phyloP scores from a whole-genome alignment of 805 yeast species.

The Clavispora santaluciae region DNA sequence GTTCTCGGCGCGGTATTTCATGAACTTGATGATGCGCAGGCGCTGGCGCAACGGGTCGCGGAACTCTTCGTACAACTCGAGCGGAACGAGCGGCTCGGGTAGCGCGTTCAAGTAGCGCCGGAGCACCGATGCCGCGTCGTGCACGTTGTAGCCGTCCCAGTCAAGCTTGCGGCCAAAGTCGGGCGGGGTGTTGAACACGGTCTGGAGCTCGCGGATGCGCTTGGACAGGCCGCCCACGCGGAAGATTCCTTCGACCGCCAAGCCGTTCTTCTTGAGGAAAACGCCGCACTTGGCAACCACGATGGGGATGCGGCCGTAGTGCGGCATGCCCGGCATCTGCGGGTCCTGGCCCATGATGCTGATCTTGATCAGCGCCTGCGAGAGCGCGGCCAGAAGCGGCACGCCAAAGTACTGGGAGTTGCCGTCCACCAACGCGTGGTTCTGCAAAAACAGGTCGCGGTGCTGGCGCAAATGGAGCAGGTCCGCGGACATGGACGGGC shows the following conservation, averaged over 20 bases:
- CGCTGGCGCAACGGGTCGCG: constrained; percentile 67
- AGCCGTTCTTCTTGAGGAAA: constrained; percentile 69
- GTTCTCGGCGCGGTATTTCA: constrained; percentile 53
- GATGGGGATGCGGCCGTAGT: constrained; percentile 86
- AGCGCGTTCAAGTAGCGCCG: constrained; percentile 81
- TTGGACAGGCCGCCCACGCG: constrained; percentile 89
- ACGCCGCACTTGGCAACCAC: constrained; percentile 96
- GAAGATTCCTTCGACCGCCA: constrained; percentile 85
- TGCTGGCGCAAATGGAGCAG: constrained; percentile 35
- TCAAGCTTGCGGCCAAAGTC: constrained; percentile 79
- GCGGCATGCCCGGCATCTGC: constrained; percentile 37
- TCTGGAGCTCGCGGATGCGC: constrained; percentile 81
- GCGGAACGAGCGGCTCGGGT: constrained; percentile 89
- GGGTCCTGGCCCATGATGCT: constrained; percentile 50
- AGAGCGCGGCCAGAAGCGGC: constrained; percentile 63
- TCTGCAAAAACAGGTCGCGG: constrained; percentile 46
- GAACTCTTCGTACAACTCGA: constrained; percentile 68
- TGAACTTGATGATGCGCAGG: constrained; percentile 60
- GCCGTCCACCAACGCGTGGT: constrained; percentile 40
- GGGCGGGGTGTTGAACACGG: constrained; percentile 81
- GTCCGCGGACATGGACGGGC: constrained; percentile 11
- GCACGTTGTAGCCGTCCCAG: constrained; percentile 94
- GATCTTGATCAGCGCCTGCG: constrained; percentile 73
- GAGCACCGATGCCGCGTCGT: constrained; percentile 90
- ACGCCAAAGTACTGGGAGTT: constrained; percentile 71